A percentile compares a stretch with the other conserved stretches of the same genome.
Conservation (phyloP, 345 rosid species). For the Hibiscus trionum region DNA sequence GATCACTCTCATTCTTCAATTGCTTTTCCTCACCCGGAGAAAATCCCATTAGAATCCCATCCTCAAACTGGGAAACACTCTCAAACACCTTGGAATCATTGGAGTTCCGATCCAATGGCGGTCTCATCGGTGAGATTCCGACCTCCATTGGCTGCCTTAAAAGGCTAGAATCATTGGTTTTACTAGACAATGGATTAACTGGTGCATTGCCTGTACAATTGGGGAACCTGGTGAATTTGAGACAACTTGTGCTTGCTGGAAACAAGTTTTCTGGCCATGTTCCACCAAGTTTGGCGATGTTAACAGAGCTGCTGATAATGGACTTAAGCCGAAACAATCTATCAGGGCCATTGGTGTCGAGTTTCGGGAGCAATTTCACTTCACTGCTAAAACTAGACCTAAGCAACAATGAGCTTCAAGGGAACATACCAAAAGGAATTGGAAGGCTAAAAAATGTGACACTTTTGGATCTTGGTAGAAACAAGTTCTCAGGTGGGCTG, state of each 20-base stretch:
- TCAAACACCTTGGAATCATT: conserved; percentile 50
- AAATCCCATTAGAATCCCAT: conserved; percentile 26
- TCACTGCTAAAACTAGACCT: conserved; percentile 65
- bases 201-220: conserved; percentile 46
- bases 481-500: conserved; percentile 64
- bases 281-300: conserved; percentile 41
- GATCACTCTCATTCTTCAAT: conserved; percentile 54
- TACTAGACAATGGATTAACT: conserved; percentile 57
- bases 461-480: conserved; percentile 66
- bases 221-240: conserved; percentile 41
- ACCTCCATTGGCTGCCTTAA: conserved; percentile 35
- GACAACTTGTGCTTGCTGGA: conserved; percentile 61
- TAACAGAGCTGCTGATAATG: conserved; percentile 49
- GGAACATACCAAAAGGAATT: conserved; percentile 45
- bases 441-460: conserved; percentile 52
- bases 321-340: conserved; percentile 67
- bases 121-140: conserved; percentile 66
- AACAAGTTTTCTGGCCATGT: conserved; percentile 50
- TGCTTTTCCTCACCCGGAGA: conserved; percentile 46
- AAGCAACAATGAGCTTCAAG: conserved; percentile 56
- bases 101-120: conserved; percentile 70
- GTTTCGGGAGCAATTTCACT: conserved; percentile 22
- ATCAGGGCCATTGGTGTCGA: conserved; percentile 47
- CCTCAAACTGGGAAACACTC: conserved; percentile 46
- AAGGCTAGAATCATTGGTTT: conserved; percentile 58